Evolutionary conservation across 139 green algal species (phyloP).

Genomic region (Chlamydomonas sphaeroides): DNA sequence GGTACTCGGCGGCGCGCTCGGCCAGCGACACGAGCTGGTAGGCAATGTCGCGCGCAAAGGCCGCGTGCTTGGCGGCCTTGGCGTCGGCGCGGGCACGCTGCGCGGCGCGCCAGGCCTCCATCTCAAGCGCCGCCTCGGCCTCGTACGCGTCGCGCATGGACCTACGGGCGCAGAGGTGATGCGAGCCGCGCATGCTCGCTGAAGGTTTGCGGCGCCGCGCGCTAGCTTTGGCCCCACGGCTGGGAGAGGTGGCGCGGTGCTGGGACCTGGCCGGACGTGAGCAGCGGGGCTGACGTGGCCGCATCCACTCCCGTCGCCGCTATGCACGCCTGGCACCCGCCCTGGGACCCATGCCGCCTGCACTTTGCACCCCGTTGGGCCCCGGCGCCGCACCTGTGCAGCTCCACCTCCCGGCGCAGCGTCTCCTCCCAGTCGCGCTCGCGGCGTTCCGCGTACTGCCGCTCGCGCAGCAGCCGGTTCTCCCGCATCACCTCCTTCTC

Average conservation of each 20-base stretch:
- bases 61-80: conserved; percentile 48
- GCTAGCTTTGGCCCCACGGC: no score
- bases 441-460: conserved; percentile 71
- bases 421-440: conserved; percentile 68
- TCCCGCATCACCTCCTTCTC: conserved; percentile 74
- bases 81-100: conserved; percentile 54
- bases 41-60: conserved; percentile 50
- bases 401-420: conserved; percentile 63
- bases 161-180: not conserved
- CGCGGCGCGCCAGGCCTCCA: conserved; percentile 55
- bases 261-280: no score
- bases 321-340: no score
- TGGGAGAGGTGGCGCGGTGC: no score
- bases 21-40: conserved; percentile 75
- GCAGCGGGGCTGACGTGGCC: no score
- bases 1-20: conserved; percentile 62
- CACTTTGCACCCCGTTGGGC: no score
- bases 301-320: no score
- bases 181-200: no score
- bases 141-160: conserved; percentile 55
- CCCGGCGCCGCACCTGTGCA: conserved; percentile 60
- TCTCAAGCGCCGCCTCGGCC: conserved; percentile 49
- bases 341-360: no score
- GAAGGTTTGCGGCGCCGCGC: no score
- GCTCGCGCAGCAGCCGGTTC: conserved; percentile 68